These are phyloP conservation scores for Furcasterigmium sp. DNA, from an alignment of 2,329 filamentous ascomycete genomes.

Conservation along the genomic window DNA sequence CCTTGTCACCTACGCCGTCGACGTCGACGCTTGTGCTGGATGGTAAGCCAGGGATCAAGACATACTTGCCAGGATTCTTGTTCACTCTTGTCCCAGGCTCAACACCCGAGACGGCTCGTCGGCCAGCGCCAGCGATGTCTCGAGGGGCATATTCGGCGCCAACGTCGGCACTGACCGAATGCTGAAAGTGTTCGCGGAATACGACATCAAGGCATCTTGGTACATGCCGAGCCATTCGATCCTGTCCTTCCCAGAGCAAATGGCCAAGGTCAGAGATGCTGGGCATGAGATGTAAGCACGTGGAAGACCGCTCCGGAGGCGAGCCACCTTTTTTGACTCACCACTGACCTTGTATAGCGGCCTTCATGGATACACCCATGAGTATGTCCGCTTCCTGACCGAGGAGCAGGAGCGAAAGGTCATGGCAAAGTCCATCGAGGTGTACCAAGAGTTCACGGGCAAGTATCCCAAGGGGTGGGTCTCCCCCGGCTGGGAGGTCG, in stretches of 20 bases:
- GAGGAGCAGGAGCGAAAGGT: constrained; percentile 12
- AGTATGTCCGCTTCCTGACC: constrained; percentile 11
- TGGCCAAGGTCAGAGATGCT: constrained; percentile 13
- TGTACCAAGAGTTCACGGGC: constrained; percentile 23
- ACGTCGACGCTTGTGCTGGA: constrained; percentile 11
- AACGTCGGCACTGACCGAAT: constrained; percentile 13
- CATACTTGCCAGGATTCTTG: no score
- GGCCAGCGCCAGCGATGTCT: constrained; percentile 8
- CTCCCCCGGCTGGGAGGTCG: constrained; percentile 34
- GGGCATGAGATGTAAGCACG: constrained; percentile 14
- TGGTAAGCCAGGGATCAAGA: constrained; percentile 5
- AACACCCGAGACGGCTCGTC: constrained; percentile 10
- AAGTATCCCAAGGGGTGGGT: constrained; percentile 35
- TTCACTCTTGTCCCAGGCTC: constrained; percentile 8
- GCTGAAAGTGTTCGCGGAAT: constrained; percentile 11
- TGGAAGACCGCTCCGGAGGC: no score
- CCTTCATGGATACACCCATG: constrained; percentile 15
- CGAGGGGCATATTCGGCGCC: constrained; percentile 13
- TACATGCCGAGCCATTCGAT: constrained; percentile 14
- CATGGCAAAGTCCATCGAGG: constrained; percentile 14
- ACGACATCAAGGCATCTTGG: constrained; percentile 13
- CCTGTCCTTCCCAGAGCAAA: constrained; percentile 12
- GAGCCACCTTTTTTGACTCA: neutral
- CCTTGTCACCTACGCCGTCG: constrained; percentile 7
- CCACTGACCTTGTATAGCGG: constrained; percentile 1